phyloP scores from a whole-genome alignment of 768 basidiomycete species.

The Psilocybe subaeruginosa region DNA sequence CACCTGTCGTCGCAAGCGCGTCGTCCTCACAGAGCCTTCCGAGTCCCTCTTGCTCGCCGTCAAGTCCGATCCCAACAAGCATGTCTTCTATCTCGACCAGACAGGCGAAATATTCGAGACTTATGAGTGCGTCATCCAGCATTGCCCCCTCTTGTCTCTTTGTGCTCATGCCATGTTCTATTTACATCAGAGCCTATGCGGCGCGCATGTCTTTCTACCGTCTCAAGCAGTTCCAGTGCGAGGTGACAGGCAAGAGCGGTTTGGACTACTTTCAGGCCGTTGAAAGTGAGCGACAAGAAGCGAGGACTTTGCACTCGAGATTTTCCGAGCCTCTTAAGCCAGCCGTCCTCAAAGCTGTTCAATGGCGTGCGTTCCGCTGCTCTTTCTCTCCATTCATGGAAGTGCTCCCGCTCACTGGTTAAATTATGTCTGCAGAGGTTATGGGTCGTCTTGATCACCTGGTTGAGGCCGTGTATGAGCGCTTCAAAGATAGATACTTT shows the following conservation, averaged over 20 bases:
- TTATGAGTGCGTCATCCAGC: constrained; percentile 76
- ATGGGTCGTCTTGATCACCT: constrained; percentile 95
- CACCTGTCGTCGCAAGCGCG: constrained; percentile 88
- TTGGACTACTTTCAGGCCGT: constrained; percentile 95
- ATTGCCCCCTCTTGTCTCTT: constrained; percentile 7
- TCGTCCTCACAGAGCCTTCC: constrained; percentile 84
- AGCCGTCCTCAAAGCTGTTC: constrained; percentile 88
- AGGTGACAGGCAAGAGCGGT: constrained; percentile 93
- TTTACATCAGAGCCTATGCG: constrained; percentile 65
- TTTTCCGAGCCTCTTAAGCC: constrained; percentile 94
- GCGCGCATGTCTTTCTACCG: constrained; percentile 95
- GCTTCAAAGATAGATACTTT: constrained; percentile 97
- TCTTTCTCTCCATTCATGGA: constrained; percentile 14
- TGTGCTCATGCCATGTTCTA: constrained; percentile 23
- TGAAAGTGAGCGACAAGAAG: constrained; percentile 89
- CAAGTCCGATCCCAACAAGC: constrained; percentile 64
- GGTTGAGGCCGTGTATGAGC: constrained; percentile 92
- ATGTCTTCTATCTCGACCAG: constrained; percentile 90
- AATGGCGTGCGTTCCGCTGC: constrained; percentile 83
- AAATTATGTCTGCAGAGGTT: constrained; percentile 66
- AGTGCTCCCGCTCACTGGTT: constrained; percentile 15
- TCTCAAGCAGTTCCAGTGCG: constrained; percentile 94
- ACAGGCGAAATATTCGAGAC: constrained; percentile 98
- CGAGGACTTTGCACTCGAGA: constrained; percentile 83
- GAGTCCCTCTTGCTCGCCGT: constrained; percentile 67